Evolutionary conservation across 75 land plant species (phyloP), one percentile per base, ranked within the genome.

Genomic region (Pinus albicaulis): DNA sequence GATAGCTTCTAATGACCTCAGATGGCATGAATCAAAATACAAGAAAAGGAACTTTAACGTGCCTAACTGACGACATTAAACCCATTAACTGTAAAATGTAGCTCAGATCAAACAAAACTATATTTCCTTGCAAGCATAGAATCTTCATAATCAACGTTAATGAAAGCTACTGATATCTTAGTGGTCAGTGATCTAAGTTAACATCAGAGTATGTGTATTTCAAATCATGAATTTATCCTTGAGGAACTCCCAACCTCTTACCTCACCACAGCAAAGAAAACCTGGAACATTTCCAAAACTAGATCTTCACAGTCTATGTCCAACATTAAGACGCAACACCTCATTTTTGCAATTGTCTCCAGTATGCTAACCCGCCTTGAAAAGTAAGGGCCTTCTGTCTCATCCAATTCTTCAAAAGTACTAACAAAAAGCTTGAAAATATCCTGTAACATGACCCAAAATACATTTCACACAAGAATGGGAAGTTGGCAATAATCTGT

Each of bases 291-390:
- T 72, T 92, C 87, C 63, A 89, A 63, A 58, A 95, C 82, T 26
- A 92, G 78, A 83, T 95, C 94, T 34, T 92, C 91, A 68, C 93
- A 90, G 26, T 82, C 93, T 74, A 91, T 82, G 74, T 95, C 99
- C 78, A 98, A 83, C 95, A 98, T 89, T 25, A 86, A 77, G 75
- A 92, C 74, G 80, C 91, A 92, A 63, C 86, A 92, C 59, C 86
- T 84, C 56, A 90, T 84, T 73, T 79, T 76, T 65, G 95, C 93
- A 70, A 98, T 79, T 31, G 87, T 92, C 82, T 98, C 92, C 72
- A 98, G 68, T 59, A 98, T 91, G 55, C 83, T 86, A 26, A 84
- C 87, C 83, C 98, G 87, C 78, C 88, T 89, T 48, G 88, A 56
- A 74, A 90, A 92, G 41, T 84, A 92, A 57, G 98, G 88, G 66